These are phyloP conservation scores for Nicotiana attenuata DNA, from an alignment of 257 asterid species.

Conservation along the genomic window DNA sequence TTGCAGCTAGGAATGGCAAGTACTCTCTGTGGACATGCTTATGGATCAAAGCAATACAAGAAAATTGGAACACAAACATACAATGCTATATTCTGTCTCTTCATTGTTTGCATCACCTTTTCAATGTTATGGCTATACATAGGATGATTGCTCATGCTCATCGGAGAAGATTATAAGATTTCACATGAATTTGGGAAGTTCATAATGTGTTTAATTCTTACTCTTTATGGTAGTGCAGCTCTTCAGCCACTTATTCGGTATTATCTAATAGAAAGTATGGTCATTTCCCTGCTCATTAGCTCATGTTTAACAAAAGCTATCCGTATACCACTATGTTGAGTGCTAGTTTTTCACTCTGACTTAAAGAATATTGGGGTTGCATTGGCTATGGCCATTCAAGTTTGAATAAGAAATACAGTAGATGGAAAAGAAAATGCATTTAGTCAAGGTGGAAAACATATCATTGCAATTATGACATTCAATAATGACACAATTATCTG, in stretches of 20 bases:
- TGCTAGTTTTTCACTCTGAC: conserved; percentile 38
- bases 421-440: no score
- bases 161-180: conserved; percentile 75
- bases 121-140: neutral
- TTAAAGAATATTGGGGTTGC: conserved; percentile 49
- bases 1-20: no score
- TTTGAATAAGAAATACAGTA: no score
- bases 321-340: conserved; percentile 44
- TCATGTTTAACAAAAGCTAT: conserved; percentile 40
- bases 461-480: no score
- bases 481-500: no score
- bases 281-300: conserved; percentile 46
- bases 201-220: conserved; percentile 50
- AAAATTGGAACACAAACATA: no score
- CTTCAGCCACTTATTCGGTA: conserved; percentile 52
- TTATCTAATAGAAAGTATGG: conserved; percentile 57
- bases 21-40: no score
- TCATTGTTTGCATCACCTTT: no score
- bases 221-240: conserved; percentile 48
- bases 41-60: no score
- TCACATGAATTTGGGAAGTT: conserved; percentile 67
- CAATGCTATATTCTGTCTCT: no score
- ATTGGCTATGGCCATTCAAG: conserved; percentile 26
- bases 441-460: no score
- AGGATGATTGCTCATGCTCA: conserved; percentile 37